Conservation (phyloP, 1,139 yeast species). For the Hanseniaspora sp. region DNA sequence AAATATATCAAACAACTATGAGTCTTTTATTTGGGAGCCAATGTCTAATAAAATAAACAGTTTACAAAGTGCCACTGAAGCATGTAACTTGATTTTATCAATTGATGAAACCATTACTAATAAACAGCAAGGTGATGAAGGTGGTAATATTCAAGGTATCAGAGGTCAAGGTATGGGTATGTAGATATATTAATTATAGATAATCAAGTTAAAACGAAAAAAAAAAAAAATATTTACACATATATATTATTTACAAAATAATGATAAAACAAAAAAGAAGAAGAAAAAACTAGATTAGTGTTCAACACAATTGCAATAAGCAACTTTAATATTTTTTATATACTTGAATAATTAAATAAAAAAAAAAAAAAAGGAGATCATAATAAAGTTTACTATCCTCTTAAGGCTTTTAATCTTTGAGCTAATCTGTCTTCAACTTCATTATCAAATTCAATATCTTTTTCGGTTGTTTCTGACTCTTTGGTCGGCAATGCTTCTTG, state of each 20-base stretch:
- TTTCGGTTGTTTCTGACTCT: slow-evolving; percentile 25
- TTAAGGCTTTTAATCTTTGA: slow-evolving; percentile 74
- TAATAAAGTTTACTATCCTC: slow-evolving; percentile 28
- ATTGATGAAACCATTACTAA: slow-evolving; percentile 93
- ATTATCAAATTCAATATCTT: slow-evolving; percentile 42
- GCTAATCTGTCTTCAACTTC: slow-evolving; percentile 82
- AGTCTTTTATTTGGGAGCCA: slow-evolving; percentile 94
- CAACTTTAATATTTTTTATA: neutral
- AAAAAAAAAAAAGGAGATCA: neutral
- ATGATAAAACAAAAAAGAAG: too few species aligned
- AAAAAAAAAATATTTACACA: neutral
- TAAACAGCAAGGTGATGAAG: slow-evolving; percentile 42
- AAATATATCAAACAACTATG: slow-evolving; percentile 71
- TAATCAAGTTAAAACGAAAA: neutral
- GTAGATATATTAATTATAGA: slow-evolving; percentile 20
- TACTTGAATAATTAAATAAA: too few species aligned
- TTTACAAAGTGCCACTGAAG: slow-evolving; percentile 93
- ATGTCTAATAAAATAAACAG: slow-evolving; percentile 89
- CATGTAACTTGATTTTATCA: slow-evolving; percentile 79
- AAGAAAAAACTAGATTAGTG: too few species aligned
- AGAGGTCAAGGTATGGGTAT: slow-evolving; percentile 59
- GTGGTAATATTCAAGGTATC: slow-evolving; percentile 33
- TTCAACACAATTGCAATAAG: too few species aligned
- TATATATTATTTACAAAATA: too few species aligned
- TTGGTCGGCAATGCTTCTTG: slow-evolving; percentile 9